A percentile compares a stretch with the other conserved stretches of the same genome.
phyloP scores from a whole-genome alignment of 805 yeast genomes.

The Maudiozyma pseudohumilis region DNA sequence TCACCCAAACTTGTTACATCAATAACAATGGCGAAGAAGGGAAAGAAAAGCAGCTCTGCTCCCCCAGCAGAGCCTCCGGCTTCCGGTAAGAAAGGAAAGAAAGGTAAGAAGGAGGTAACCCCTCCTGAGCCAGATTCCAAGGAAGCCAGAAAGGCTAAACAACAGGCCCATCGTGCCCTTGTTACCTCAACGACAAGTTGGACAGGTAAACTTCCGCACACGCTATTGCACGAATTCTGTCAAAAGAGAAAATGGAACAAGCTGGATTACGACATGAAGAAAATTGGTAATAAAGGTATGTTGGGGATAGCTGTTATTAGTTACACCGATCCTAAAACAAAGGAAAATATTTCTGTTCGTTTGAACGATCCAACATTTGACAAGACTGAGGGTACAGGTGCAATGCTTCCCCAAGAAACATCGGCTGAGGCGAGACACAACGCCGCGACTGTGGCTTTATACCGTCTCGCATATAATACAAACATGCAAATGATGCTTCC shows the following conservation, averaged over 20 bases:
- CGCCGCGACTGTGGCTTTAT: slow-evolving; percentile 83
- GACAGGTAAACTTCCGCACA: slow-evolving; percentile 92
- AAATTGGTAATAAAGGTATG: slow-evolving; percentile 43
- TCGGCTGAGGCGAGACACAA: slow-evolving; percentile 82
- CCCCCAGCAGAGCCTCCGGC: not conserved
- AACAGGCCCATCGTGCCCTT: slow-evolving; percentile 33
- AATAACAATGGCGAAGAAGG: slow-evolving; percentile 17
- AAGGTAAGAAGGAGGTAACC: slow-evolving; percentile 9
- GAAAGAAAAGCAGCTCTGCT: slow-evolving; percentile 7
- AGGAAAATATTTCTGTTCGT: slow-evolving; percentile 48
- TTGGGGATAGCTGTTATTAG: slow-evolving; percentile 55
- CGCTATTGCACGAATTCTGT: slow-evolving; percentile 75
- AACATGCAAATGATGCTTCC: slow-evolving; percentile 85
- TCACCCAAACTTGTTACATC: not conserved
- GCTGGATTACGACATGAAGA: slow-evolving; percentile 65
- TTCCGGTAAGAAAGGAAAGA: slow-evolving; percentile 10
- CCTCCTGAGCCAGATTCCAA: slow-evolving; percentile 9
- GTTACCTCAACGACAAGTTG: slow-evolving; percentile 68
- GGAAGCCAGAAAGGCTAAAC: slow-evolving; percentile 18
- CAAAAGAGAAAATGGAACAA: slow-evolving; percentile 86
- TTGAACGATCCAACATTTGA: slow-evolving; percentile 39
- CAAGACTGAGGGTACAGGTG: slow-evolving; percentile 35
- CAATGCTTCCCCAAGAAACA: slow-evolving; percentile 60
- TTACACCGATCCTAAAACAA: slow-evolving; percentile 74
- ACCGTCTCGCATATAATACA: slow-evolving; percentile 67